phyloP scores from a whole-genome alignment of 2,329 filamentous ascomycete species.

The Penicillium sp. region DNA sequence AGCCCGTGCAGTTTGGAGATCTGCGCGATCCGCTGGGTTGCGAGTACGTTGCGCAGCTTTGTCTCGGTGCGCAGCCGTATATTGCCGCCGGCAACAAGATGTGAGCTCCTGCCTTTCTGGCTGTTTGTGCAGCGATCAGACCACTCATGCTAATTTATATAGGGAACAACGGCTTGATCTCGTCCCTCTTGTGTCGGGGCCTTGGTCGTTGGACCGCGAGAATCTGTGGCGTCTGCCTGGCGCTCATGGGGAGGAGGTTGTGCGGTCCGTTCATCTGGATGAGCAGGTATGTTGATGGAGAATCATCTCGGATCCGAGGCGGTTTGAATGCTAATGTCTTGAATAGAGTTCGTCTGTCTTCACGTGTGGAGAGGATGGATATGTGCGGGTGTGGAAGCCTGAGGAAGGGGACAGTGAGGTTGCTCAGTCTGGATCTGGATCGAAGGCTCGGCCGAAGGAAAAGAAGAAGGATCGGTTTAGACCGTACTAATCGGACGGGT shows the following conservation, averaged over 20 bases:
- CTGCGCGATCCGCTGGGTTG: conserved; percentile 56
- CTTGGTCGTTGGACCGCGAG: conserved; percentile 43
- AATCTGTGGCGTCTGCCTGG: conserved; percentile 46
- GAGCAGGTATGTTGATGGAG: conserved; percentile 38
- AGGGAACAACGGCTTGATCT: conserved; percentile 47
- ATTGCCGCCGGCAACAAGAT: conserved; percentile 53
- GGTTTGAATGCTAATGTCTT: not conserved
- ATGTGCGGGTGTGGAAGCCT: conserved; percentile 42
- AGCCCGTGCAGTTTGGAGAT: conserved; percentile 56
- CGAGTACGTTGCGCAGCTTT: conserved; percentile 61
- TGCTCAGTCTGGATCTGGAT: conserved; percentile 16
- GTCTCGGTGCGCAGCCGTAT: conserved; percentile 45
- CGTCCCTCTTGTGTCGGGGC: conserved; percentile 37
- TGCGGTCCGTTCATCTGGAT: conserved; percentile 49
- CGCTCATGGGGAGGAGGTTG: conserved; percentile 52
- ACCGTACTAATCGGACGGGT: conserved; percentile 34
- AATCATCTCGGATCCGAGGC: not conserved
- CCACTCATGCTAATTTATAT: not conserved
- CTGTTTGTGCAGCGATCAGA: not conserved
- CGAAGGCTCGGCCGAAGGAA: conserved; percentile 32
- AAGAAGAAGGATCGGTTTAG: conserved; percentile 42
- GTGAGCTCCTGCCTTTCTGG: conserved; percentile 32
- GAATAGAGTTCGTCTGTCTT: conserved; percentile 42
- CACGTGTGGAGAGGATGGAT: conserved; percentile 49
- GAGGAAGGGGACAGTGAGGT: conserved; percentile 17